phyloP scores from a whole-genome alignment of 1,139 yeast genomes.

The Nakaseomyces sp. region DNA sequence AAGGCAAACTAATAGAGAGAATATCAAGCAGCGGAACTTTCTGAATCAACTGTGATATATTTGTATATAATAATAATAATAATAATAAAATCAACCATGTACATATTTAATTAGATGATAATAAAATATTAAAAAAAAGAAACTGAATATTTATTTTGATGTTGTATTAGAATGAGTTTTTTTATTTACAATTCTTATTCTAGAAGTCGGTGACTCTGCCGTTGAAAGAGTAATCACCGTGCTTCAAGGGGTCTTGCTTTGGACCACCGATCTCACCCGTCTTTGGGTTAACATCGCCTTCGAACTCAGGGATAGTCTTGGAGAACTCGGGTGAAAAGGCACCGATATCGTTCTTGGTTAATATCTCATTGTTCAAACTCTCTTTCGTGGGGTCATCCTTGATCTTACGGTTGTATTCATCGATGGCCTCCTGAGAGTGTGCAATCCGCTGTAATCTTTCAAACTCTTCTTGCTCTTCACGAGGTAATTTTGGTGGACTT shows the following conservation, averaged over 20 bases:
- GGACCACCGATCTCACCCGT: slow-evolving; percentile 98
- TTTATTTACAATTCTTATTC: slow-evolving; percentile 7
- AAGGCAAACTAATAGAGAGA: slow-evolving; percentile 56
- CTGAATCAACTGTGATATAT: slow-evolving; percentile 33
- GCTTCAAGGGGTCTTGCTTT: slow-evolving; percentile 92
- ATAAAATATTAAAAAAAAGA: too few species aligned
- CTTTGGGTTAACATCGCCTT: slow-evolving; percentile 85
- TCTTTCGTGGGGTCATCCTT: slow-evolving; percentile 33
- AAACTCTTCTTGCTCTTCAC: slow-evolving; percentile 87
- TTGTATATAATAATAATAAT: too few species aligned
- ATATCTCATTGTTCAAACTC: slow-evolving; percentile 34
- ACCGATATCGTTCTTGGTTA: slow-evolving; percentile 50
- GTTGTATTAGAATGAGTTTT: too few species aligned
- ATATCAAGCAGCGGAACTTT: slow-evolving; percentile 74
- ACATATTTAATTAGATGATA: too few species aligned
- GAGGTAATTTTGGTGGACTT: slow-evolving; percentile 76
- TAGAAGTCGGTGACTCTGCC: slow-evolving; percentile 94
- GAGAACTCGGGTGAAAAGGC: slow-evolving; percentile 60
- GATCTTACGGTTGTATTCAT: slow-evolving; percentile 54
- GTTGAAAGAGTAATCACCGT: slow-evolving; percentile 90
- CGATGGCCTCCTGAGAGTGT: slow-evolving; percentile 69
- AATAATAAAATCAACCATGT: neutral
- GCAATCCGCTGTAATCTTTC: slow-evolving; percentile 79
- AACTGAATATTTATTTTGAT: slow-evolving; percentile 2
- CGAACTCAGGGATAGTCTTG: slow-evolving; percentile 86